These are phyloP conservation scores for Aspergillus felis DNA, from an alignment of 2,329 filamentous ascomycete species.

Conservation along the genomic window DNA sequence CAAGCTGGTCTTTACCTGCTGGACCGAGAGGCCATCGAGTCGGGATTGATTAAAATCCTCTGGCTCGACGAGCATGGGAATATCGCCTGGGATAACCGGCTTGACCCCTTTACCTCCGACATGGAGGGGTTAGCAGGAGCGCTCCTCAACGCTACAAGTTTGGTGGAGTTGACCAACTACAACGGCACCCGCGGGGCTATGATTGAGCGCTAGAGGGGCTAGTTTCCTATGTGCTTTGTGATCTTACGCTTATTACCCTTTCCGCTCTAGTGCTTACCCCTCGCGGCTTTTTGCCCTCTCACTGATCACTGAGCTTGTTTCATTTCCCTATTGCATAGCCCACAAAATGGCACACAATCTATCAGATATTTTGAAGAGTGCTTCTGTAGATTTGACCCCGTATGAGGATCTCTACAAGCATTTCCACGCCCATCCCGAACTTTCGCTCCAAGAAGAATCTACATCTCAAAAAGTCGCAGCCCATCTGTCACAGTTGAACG, in stretches of 20 bases:
- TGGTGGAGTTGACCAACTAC: background rate
- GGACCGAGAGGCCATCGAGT: background rate
- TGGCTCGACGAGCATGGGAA: background rate
- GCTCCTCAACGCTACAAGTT: background rate
- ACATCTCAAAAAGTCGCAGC: conserved; percentile 49
- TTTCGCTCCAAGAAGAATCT: conserved; percentile 54
- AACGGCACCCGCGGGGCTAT: background rate
- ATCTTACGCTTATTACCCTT: background rate
- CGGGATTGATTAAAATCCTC: background rate
- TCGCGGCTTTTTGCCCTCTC: no score
- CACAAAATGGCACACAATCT: conserved; percentile 24
- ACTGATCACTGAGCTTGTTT: no score
- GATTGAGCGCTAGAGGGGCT: background rate
- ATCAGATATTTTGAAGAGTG: conserved; percentile 17
- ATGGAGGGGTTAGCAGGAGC: background rate
- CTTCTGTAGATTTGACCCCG: conserved; percentile 30
- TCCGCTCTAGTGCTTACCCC: no score
- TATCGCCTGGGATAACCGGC: background rate
- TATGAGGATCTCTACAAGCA: conserved; percentile 57
- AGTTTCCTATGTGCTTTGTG: no score
- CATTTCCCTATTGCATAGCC: background rate
- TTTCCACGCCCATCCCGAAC: conserved; percentile 57
- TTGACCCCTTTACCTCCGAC: background rate
- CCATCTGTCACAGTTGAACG: conserved; percentile 35
- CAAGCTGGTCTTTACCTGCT: background rate